These are phyloP conservation scores for Aspergillus luchuensis DNA, from an alignment of 2,329 filamentous ascomycete species.

Conservation along the genomic window DNA sequence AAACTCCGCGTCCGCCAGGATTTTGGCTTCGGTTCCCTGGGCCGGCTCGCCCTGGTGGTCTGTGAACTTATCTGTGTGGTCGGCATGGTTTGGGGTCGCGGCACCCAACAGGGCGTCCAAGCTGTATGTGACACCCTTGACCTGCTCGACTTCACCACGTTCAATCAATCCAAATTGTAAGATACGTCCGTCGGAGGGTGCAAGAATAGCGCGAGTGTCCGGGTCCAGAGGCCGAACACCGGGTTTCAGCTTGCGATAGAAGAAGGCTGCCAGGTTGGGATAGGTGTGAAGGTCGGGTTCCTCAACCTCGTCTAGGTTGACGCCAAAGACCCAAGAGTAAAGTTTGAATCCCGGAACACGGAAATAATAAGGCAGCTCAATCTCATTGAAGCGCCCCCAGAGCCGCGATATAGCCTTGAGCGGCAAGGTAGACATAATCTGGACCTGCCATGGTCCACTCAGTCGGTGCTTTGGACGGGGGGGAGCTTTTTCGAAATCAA, in stretches of 20 bases:
- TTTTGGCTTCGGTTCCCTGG: conserved; percentile 59
- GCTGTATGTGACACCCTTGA: conserved; percentile 98
- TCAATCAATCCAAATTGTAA: conserved; percentile 92
- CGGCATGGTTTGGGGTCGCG: conserved; percentile 51
- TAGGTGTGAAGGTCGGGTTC: conserved; percentile 88
- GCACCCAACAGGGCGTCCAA: conserved; percentile 84
- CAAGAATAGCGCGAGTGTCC: conserved; percentile 75
- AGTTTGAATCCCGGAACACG: conserved; percentile 88
- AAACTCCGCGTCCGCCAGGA: conserved; percentile 87
- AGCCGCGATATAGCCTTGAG: conserved; percentile 85
- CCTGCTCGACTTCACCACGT: conserved; percentile 93
- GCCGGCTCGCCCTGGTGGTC: conserved; percentile 37
- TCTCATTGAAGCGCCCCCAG: conserved; percentile 90
- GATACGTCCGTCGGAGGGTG: conserved; percentile 86
- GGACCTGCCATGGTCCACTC: conserved; percentile 88
- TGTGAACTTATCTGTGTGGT: conserved; percentile 39
- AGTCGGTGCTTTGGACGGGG: conserved; percentile 69
- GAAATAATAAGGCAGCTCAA: conserved; percentile 83
- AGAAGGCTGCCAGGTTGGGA: conserved; percentile 93
- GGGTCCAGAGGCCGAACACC: conserved; percentile 83
- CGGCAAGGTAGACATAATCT: conserved; percentile 89
- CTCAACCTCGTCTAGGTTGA: conserved; percentile 81
- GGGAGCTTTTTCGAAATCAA: conserved; percentile 45
- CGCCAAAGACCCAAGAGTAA: conserved; percentile 89
- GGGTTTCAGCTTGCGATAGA: conserved; percentile 92